Base-by-base conservation (phyloP, 2,329 filamentous ascomycete species). In the Cordyceps cicadae region DNA sequence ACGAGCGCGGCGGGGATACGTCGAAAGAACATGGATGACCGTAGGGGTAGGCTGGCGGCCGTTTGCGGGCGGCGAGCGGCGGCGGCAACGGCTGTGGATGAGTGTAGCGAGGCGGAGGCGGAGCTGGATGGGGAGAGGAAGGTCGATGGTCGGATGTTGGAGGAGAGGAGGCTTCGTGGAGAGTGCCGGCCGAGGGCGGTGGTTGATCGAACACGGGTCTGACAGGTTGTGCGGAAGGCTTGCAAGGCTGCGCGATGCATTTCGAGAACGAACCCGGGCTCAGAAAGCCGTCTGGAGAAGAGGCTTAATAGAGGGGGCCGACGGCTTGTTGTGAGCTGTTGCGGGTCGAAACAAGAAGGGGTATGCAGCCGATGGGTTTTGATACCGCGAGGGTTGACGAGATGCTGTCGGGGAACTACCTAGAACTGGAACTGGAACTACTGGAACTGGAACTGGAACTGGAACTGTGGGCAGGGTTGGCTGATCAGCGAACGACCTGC, bases 201-300 rank as follows among this genome's bases (percentile, higher is more conserved):
- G 26, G 32, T 19, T 70, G 70, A 51, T 45, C 83, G 86, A 73
- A 83, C 81, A 69, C 81, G 81, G 69, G 80, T 82, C 72, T 87
- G 83, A 75, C 84, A 83, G 69, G 84, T 84, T 70, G 86, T 85
- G 78, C 88, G 84, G 73, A 89, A 77, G 70, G 83, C 84, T 79
- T 84, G 83, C 65, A 86, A 75, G 67, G 84, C 83, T 75, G 83
- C 87, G 76, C 87, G 87, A 84, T 87, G 87, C 89, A 92, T 92
- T 77, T 46, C 58, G 50, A 48, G 29, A 24, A 39, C 24, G 29
- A 24, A 39, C 24, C 39, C 17, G n/a, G 17, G 48, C 26, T 50
- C 49, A 14, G 39, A 45, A 34, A 78, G 78, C 68, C 62, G 64
- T 54, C 57, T 46, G 62, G 19, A 32, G 15, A 32, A 37, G 37